phyloP scores from a whole-genome alignment of 306 rosid species.

The Fagus crenata region DNA sequence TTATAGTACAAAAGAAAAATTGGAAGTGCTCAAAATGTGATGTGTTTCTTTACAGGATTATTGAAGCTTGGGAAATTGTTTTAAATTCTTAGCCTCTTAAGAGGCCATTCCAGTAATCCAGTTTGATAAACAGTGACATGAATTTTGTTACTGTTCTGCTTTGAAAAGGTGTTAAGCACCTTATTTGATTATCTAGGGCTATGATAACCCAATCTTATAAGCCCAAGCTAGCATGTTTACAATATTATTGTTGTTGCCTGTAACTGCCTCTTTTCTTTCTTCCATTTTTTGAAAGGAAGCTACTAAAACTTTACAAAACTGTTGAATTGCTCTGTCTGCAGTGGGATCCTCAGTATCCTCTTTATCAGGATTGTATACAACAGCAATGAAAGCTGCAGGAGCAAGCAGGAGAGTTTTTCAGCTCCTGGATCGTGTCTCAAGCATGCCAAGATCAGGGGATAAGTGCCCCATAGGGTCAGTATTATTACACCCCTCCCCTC shows the following conservation, averaged over 20 bases:
- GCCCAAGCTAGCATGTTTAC: not conserved
- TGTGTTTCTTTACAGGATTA: not conserved
- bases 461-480: slow-evolving; percentile 45
- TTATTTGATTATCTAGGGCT: not conserved
- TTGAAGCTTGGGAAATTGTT: not conserved
- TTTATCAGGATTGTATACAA: slow-evolving; percentile 47
- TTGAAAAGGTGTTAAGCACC: not conserved
- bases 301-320: not conserved
- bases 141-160: not conserved
- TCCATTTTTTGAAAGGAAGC: not conserved
- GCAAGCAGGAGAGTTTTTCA: slow-evolving; percentile 55
- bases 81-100: not conserved
- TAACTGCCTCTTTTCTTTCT: not conserved
- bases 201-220: not conserved
- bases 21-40: not conserved
- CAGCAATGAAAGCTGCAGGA: slow-evolving; percentile 54
- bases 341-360: slow-evolving; percentile 48
- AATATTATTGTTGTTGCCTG: not conserved
- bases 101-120: not conserved
- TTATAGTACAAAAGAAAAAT: not conserved
- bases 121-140: not conserved
- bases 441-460: slow-evolving; percentile 41
- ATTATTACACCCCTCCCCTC: not conserved
- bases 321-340: slow-evolving; percentile 8
- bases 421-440: slow-evolving; percentile 48